phyloP scores from a whole-genome alignment of 1,139 yeast species.

The Pichia sp. region DNA sequence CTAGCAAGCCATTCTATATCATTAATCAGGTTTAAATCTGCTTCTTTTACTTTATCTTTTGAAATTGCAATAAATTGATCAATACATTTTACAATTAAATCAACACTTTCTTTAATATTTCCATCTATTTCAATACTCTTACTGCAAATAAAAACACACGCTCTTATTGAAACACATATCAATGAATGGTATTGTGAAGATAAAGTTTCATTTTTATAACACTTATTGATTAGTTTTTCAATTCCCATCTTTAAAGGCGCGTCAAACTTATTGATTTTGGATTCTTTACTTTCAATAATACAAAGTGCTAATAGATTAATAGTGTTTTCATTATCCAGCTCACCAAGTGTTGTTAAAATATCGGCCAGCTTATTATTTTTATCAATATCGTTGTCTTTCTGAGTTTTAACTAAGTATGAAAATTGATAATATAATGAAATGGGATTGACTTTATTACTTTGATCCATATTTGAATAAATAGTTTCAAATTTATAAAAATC shows the following conservation, averaged over 20 bases:
- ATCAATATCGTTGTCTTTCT: conserved; percentile 1
- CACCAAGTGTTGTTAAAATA: conserved; percentile 12
- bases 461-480: conserved; percentile 17
- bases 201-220: conserved; percentile 2
- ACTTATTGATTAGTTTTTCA: conserved; percentile 18
- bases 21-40: conserved; percentile 14
- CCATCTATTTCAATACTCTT: conserved; percentile 14
- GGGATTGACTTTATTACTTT: conserved; percentile 17
- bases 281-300: conserved; percentile 20
- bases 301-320: conserved; percentile 22
- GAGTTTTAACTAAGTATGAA: conserved; percentile 7
- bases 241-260: conserved; percentile 20
- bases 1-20: background rate
- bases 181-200: conserved; percentile 13
- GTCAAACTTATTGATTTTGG: too few relatives aligned
- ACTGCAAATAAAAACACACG: conserved; percentile 24
- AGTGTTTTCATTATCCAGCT: conserved; percentile 9
- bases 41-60: background rate
- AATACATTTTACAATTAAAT: conserved; percentile 4
- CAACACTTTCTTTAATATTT: background rate
- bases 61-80: background rate
- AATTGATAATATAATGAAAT: conserved; percentile 30
- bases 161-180: conserved; percentile 22
- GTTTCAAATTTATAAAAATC: conserved; percentile 17
- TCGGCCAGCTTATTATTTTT: conserved; percentile 13